phyloP scores from a whole-genome alignment of 805 yeast genomes.

The Suhomyces kilbournensis region DNA sequence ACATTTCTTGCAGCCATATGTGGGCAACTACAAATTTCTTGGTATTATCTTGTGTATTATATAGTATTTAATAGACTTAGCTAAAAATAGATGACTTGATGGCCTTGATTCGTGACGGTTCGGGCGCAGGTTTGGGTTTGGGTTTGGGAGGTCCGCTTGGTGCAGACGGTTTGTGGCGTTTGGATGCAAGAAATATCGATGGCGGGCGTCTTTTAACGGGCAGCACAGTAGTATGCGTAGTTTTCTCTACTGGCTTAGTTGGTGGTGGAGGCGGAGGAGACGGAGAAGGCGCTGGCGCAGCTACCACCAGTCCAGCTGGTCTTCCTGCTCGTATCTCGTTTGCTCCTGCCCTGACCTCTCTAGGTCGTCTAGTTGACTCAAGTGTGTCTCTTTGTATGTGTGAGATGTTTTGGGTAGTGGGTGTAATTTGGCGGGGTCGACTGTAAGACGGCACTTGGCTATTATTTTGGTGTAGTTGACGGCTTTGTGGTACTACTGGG shows the following conservation, averaged over 20 bases:
- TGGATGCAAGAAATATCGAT: conserved; percentile 9
- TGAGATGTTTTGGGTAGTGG: neutral
- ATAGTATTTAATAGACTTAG: conserved; percentile 3
- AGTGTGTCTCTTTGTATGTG: neutral
- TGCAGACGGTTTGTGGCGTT: conserved; percentile 4
- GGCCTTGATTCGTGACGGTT: conserved; percentile 18
- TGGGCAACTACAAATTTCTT: too few species aligned
- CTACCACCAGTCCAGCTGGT: neutral
- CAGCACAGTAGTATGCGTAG: neutral
- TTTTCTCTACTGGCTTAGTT: neutral
- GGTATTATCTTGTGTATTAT: neutral
- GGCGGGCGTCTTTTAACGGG: conserved; percentile 5
- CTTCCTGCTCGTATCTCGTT: neutral
- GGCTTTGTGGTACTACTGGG: neutral
- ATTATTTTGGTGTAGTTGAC: neutral
- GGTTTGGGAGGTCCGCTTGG: conserved; percentile 5
- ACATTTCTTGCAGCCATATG: too few species aligned
- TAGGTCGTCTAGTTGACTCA: neutral
- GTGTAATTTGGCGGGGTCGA: neutral
- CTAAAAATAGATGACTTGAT: conserved; percentile 30
- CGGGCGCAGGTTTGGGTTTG: neutral
- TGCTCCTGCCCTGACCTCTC: neutral
- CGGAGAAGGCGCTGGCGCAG: neutral
- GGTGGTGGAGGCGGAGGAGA: neutral
- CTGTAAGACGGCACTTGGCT: neutral